These are phyloP conservation scores for Pseudocercospora eumusae DNA, from an alignment of 2,329 filamentous ascomycete species.

Conservation along the genomic window DNA sequence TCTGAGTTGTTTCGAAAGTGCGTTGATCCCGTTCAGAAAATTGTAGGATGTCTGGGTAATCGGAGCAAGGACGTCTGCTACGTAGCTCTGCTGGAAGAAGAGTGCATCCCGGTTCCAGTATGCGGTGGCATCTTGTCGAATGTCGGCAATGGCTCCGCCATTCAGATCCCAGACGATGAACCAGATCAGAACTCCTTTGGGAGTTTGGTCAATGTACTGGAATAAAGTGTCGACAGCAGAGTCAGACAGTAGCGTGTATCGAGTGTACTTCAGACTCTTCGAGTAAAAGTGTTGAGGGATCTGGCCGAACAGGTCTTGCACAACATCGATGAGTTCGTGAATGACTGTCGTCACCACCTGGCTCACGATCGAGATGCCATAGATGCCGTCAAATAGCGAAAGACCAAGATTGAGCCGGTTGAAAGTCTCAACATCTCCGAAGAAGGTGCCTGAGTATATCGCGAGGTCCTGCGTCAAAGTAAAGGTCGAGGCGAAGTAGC, in stretches of 20 bases:
- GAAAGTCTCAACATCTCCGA: slow-evolving; percentile 24
- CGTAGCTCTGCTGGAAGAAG: slow-evolving; percentile 27
- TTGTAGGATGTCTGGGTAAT: slow-evolving; percentile 16
- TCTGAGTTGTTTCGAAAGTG: slow-evolving; percentile 14
- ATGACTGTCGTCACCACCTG: slow-evolving; percentile 19
- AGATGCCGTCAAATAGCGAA: slow-evolving; percentile 16
- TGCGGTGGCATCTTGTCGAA: slow-evolving; percentile 25
- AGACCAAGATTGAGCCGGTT: slow-evolving; percentile 22
- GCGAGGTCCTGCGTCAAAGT: slow-evolving; percentile 22
- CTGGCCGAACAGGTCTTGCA: slow-evolving; percentile 20
- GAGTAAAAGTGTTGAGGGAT: slow-evolving; percentile 30
- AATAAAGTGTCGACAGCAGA: slow-evolving; percentile 27
- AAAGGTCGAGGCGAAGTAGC: slow-evolving; percentile 25
- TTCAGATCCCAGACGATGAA: slow-evolving; percentile 29
- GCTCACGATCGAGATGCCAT: slow-evolving; percentile 21
- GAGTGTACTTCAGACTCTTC: slow-evolving; percentile 25
- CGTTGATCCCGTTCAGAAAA: slow-evolving; percentile 24
- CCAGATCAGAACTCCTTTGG: slow-evolving; percentile 24
- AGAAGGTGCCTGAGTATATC: slow-evolving; percentile 26
- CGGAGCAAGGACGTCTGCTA: slow-evolving; percentile 15
- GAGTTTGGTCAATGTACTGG: slow-evolving; percentile 24
- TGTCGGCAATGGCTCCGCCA: slow-evolving; percentile 25
- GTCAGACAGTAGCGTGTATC: slow-evolving; percentile 20
- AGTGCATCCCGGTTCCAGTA: slow-evolving; percentile 30
- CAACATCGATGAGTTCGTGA: slow-evolving; percentile 17